Conservation (phyloP, 2,329 filamentous ascomycete species). For the Cordyceps tenuipes region DNA sequence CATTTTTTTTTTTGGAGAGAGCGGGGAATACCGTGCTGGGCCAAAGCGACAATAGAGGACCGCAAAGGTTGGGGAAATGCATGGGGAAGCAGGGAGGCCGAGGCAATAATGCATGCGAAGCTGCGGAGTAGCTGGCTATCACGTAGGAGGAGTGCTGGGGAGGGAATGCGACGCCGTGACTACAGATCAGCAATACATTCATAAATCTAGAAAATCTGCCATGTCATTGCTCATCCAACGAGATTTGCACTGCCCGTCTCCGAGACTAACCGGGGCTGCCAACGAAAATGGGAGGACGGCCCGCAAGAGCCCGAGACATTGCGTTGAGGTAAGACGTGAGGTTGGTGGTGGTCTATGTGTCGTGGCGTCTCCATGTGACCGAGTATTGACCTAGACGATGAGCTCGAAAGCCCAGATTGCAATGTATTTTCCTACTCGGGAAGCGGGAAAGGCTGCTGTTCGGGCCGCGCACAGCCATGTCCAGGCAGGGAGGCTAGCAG, state of each 20-base stretch:
- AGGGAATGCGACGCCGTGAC: not conserved
- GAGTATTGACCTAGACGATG: not conserved
- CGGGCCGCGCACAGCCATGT: not conserved
- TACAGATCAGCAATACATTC: not conserved
- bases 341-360: not conserved
- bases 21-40: not conserved
- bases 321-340: not conserved
- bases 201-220: no score
- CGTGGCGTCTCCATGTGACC: not conserved
- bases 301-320: not conserved
- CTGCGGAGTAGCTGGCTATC: not conserved
- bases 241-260: not conserved
- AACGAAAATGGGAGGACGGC: not conserved
- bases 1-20: not conserved
- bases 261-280: not conserved
- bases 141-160: no score
- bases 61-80: not conserved
- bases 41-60: not conserved
- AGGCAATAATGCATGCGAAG: not conserved
- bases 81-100: conserved; percentile 6
- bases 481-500: not conserved
- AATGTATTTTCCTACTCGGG: not conserved
- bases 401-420: not conserved
- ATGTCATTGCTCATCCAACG: no score
- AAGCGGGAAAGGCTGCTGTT: not conserved